A percentile compares a stretch with the other conserved stretches of the same genome.
phyloP scores from a whole-genome alignment of 2,329 filamentous ascomycete species.

The Penicillium sp. region DNA sequence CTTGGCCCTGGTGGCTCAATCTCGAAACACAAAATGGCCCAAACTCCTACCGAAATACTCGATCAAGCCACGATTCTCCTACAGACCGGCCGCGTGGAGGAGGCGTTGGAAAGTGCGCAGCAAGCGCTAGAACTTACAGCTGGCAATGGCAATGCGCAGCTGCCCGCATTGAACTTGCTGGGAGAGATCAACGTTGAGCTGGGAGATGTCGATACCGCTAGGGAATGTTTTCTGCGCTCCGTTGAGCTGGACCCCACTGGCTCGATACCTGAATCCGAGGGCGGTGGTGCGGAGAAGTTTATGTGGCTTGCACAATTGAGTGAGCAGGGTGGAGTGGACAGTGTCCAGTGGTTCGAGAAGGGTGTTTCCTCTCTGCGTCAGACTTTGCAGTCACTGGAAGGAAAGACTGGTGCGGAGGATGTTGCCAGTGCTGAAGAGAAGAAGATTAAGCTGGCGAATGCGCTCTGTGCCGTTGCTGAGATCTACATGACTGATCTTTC shows the following conservation, averaged over 20 bases:
- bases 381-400: slow-evolving; percentile 66
- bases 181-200: slow-evolving; percentile 80
- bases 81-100: slow-evolving; percentile 58
- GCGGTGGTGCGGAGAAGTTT: slow-evolving; percentile 90
- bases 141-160: slow-evolving; percentile 37
- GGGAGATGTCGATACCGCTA: slow-evolving; percentile 75
- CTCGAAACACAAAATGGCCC: slow-evolving; percentile 46
- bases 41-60: slow-evolving; percentile 57
- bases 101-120: slow-evolving; percentile 56
- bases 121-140: slow-evolving; percentile 48
- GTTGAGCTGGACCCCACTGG: slow-evolving; percentile 77
- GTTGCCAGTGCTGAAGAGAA: slow-evolving; percentile 62
- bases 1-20: slow-evolving; percentile 42
- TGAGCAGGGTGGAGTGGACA: slow-evolving; percentile 60
- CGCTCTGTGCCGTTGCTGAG: slow-evolving; percentile 91
- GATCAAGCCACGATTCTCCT: slow-evolving; percentile 57
- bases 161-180: slow-evolving; percentile 69
- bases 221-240: slow-evolving; percentile 69
- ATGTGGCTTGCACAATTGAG: slow-evolving; percentile 90
- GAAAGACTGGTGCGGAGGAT: slow-evolving; percentile 41
- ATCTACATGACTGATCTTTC: slow-evolving; percentile 99
- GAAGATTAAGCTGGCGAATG: slow-evolving; percentile 78
- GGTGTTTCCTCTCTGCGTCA: slow-evolving; percentile 69
- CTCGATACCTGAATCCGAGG: slow-evolving; percentile 64
- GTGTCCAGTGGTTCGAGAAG: slow-evolving; percentile 62